phyloP scores from a whole-genome alignment of 495 filamentous ascomycete species.

The Penicillium soppii region DNA sequence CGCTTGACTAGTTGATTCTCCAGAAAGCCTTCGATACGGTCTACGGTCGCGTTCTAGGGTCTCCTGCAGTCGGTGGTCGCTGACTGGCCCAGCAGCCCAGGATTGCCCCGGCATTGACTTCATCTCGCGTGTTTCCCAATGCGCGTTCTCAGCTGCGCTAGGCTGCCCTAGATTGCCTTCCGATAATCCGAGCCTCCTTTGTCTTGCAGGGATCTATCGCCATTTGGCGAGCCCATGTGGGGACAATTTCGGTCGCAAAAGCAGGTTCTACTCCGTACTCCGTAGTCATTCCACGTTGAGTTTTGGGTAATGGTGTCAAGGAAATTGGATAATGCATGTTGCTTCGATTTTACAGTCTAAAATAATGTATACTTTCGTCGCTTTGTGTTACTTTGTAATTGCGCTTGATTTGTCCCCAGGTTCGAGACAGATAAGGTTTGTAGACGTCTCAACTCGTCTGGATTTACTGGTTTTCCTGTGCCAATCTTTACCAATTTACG shows the following conservation, averaged over 20 bases:
- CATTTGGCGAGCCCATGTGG: constrained; percentile 24
- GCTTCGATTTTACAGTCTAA: too few relatives aligned
- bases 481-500: neutral
- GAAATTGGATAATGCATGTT: too few relatives aligned
- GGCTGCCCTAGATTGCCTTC: constrained; percentile 5
- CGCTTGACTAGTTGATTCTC: constrained; percentile 20
- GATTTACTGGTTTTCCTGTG: constrained; percentile 6
- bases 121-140: constrained; percentile 16
- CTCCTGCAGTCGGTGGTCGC: constrained; percentile 13
- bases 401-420: constrained; percentile 19
- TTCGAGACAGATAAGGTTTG: constrained; percentile 26
- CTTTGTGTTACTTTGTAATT: constrained; percentile 16
- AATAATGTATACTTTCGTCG: constrained; percentile 2
- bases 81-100: constrained; percentile 29
- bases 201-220: constrained; percentile 21
- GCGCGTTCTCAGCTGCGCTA: constrained; percentile 17
- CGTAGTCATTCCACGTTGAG: constrained; percentile 12
- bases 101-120: constrained; percentile 29
- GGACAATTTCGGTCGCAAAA: constrained; percentile 21
- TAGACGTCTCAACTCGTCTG: constrained; percentile 16
- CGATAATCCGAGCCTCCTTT: constrained; percentile 24
- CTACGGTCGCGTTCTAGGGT: constrained; percentile 34
- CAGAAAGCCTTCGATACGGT: constrained; percentile 24
- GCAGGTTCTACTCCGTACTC: constrained; percentile 24
- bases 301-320: too few relatives aligned